Evolutionary conservation across 2,329 filamentous ascomycete genomes (phyloP), one percentile per base, ranked within the genome.

Genomic region (Trichoderma oligosporum): DNA sequence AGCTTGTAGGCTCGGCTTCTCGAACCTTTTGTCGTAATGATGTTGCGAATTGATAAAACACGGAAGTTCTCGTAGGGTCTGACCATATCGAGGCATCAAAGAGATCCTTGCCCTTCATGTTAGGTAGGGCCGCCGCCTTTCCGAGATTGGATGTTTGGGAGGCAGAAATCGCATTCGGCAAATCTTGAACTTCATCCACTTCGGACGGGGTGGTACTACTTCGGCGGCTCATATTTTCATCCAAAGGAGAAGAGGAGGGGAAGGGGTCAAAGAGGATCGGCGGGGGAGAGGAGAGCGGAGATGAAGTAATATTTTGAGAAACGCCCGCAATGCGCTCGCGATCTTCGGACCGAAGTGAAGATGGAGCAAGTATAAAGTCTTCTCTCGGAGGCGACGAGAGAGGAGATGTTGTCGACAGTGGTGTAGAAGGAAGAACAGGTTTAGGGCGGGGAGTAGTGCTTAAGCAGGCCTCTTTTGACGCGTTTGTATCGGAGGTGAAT

Each of bases 41-140:
- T 0, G 86, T 86, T 33, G 86, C 83, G 64, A 90, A 90, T 9
- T 82, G 86, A 65, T 89, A 89, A 61, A 89, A 89, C 8, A 88
- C 82, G 0, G 84, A 85, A 0, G 86, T 89, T 44, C 83, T 82
- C 14, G 84, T 70, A 0, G 85, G 83, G 64, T 88, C 85, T 0
- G 83, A 76, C 83, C 86, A 90, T 56, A 89, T 83, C 25, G 84
- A 83, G 14, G 81, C 80, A 68, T 89, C 86, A 63, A 90, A 90
- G 2, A 90, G 72, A 64, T 90, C 86, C 56, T 83, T 81, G 2
- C 87, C 87, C 66, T 88, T 88, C 69, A 89, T 80, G 45, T 85
- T 83, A 1, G 82, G 82, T 1, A 86, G 67, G 0, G 69, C 68
- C 35, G 69, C 68, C 35, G 66, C 70, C 60, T 61, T 68, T 8